phyloP scores from a whole-genome alignment of 73 alveolate species.

The Stentor roeselii region DNA sequence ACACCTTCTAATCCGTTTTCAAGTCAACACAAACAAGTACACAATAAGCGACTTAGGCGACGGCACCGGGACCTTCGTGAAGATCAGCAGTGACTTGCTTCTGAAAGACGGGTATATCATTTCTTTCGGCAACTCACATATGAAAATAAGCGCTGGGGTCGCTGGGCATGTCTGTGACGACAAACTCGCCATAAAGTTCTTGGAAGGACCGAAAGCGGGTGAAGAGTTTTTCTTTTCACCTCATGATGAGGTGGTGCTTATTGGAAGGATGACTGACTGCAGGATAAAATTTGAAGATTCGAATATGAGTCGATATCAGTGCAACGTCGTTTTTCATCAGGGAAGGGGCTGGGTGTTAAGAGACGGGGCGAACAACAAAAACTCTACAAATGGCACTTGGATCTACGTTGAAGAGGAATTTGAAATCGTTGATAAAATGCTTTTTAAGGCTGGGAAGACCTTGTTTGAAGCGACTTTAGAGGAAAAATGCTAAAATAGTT shows the following conservation, averaged over 20 bases:
- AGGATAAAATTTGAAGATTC: slow-evolving; percentile 64
- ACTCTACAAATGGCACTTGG: slow-evolving; percentile 70
- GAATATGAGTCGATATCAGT: slow-evolving; percentile 64
- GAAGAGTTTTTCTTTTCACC: slow-evolving; percentile 35
- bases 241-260: slow-evolving; percentile 30
- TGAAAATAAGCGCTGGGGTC: slow-evolving; percentile 42
- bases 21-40: slow-evolving; percentile 32
- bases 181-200: slow-evolving; percentile 50
- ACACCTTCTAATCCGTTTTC: slow-evolving; percentile 54
- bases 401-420: slow-evolving; percentile 55
- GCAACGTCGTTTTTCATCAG: slow-evolving; percentile 28
- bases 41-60: slow-evolving; percentile 70
- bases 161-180: neutral
- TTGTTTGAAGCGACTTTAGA: slow-evolving; percentile 21
- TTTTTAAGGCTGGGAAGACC: slow-evolving; percentile 59
- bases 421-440: slow-evolving; percentile 46
- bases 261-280: slow-evolving; percentile 67
- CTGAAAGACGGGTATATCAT: slow-evolving; percentile 59
- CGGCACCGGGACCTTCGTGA: slow-evolving; percentile 65
- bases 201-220: slow-evolving; percentile 74
- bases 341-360: slow-evolving; percentile 40
- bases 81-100: slow-evolving; percentile 35
- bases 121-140: slow-evolving; percentile 64
- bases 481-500: neutral
- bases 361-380: slow-evolving; percentile 55